phyloP scores from a whole-genome alignment of 176 grass and related monocot genomes.

The Oryza punctata region DNA sequence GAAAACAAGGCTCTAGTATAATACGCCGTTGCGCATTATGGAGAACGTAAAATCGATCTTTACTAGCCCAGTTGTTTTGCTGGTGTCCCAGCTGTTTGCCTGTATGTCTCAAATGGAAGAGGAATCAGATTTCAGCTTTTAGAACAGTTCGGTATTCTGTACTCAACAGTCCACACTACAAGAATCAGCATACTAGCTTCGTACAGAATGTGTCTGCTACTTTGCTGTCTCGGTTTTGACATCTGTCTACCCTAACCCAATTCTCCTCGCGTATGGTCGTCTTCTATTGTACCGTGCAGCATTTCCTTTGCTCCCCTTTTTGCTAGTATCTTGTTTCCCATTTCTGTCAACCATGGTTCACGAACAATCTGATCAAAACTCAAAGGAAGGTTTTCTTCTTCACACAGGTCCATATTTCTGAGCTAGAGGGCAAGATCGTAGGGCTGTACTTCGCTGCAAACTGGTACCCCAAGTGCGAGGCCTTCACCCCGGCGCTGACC shows the following conservation, averaged over 20 bases:
- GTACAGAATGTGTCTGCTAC: slow-evolving; percentile 4
- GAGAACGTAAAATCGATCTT: no score
- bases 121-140: background rate
- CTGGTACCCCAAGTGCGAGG: slow-evolving; percentile 66
- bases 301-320: background rate
- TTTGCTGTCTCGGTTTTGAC: background rate
- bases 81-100: no score
- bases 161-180: no score
- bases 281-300: background rate
- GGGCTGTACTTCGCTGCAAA: slow-evolving; percentile 71
- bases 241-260: no score
- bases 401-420: slow-evolving; percentile 46
- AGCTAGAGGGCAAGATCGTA: slow-evolving; percentile 54
- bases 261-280: no score
- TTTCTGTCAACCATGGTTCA: background rate
- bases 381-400: background rate
- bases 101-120: background rate
- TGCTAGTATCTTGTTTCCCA: background rate
- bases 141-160: background rate
- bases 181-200: slow-evolving; percentile 17
- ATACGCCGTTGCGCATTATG: no score
- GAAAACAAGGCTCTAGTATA: background rate
- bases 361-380: background rate
- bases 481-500: slow-evolving; percentile 58
- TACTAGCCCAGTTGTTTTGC: no score